Evolutionary conservation across 2,329 filamentous ascomycete species (phyloP), one percentile per base, ranked within the genome.

Genomic region (Sporothrix brunneoviolacea): DNA sequence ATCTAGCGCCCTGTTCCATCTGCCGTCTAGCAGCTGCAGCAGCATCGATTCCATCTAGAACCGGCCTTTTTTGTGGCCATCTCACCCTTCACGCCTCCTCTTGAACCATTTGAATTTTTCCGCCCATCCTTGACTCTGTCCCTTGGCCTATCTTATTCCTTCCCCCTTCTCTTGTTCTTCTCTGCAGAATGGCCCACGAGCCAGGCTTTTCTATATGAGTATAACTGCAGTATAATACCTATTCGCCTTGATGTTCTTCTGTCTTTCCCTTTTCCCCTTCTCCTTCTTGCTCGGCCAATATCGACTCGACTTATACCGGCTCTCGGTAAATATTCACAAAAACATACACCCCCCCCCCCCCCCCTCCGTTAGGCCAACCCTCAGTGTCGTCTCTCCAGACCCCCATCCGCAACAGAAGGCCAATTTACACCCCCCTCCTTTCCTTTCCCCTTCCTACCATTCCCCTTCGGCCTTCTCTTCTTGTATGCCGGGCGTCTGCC

Each of bases 281-380:
- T 35, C 33, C n/a, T 30, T 47, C n/a, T 15, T 38, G 8, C 21
- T 9, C 15, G 33, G 19, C 22, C 19, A 19, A 21, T 37, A 30
- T 37, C 19, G 28, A 16, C 47, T 43, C 28, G 22, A 22, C 48
- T 50, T 50, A 38, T 50, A 49, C 47, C 47, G 47, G 47, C 47
- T 43, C 32, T 37, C 39, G 47, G 47, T 43, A 43, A 28, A 49
- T 49, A 32, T 38, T 36, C 22, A 49, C 24, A 43, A 28, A 49
- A 43, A 49, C 30, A 49, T 39, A 30, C 39, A 42, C 47, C 10
- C 47, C 39, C 38, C 38, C 39, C 35, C 47, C 47, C 16, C 24
- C 5, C 24, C 5, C 6, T 5, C 6, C 6, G 24, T 27, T 37
- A 18, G 18, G 13, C 44, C 24, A 28, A 6, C 24, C 37, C 27